A percentile compares a stretch with the other conserved stretches of the same genome.
phyloP scores from a whole-genome alignment of 208 protist genomes.

The Perkinsela sp. region DNA sequence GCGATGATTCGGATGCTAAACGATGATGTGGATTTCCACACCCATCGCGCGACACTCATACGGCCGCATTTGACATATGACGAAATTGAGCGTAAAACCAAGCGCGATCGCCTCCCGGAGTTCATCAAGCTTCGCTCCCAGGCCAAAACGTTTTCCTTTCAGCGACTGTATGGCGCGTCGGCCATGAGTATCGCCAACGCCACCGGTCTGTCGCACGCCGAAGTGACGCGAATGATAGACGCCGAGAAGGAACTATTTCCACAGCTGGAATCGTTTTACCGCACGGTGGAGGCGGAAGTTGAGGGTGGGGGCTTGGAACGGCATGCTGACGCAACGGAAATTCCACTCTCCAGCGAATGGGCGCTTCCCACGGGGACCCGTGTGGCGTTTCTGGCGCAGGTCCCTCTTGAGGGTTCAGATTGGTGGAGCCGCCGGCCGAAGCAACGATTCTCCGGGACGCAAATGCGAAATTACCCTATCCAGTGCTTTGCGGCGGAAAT shows the following conservation, averaged over 20 bases:
- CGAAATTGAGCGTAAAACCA: slow-evolving; percentile 31
- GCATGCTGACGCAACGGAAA: slow-evolving; percentile 34
- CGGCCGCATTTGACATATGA: slow-evolving; percentile 38
- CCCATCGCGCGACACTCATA: slow-evolving; percentile 47
- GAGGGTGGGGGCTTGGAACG: too few relatives aligned
- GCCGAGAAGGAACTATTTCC: slow-evolving; percentile 37
- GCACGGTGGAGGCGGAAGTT: slow-evolving; percentile 16
- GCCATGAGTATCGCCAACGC: slow-evolving; percentile 42
- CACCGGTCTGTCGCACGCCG: slow-evolving; percentile 31
- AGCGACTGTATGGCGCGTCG: slow-evolving; percentile 52
- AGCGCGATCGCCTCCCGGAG: slow-evolving; percentile 16
- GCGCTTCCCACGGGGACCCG: slow-evolving; percentile 47
- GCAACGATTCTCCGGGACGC: too few relatives aligned
- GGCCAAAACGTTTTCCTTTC: slow-evolving; percentile 63
- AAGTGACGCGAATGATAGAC: slow-evolving; percentile 25
- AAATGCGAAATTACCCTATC: slow-evolving; percentile 60
- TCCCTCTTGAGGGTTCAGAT: too few relatives aligned
- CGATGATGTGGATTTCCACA: slow-evolving; percentile 45
- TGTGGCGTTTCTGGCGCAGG: slow-evolving; percentile 28
- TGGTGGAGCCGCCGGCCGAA: too few relatives aligned
- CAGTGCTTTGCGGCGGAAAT: slow-evolving; percentile 55
- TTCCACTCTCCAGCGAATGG: slow-evolving; percentile 33
- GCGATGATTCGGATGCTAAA: slow-evolving; percentile 25
- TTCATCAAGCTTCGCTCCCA: slow-evolving; percentile 33
- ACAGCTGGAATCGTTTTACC: slow-evolving; percentile 30